Base-by-base conservation (phyloP, 768 basidiomycete genomes). In the Fomitopsis pulvina region DNA sequence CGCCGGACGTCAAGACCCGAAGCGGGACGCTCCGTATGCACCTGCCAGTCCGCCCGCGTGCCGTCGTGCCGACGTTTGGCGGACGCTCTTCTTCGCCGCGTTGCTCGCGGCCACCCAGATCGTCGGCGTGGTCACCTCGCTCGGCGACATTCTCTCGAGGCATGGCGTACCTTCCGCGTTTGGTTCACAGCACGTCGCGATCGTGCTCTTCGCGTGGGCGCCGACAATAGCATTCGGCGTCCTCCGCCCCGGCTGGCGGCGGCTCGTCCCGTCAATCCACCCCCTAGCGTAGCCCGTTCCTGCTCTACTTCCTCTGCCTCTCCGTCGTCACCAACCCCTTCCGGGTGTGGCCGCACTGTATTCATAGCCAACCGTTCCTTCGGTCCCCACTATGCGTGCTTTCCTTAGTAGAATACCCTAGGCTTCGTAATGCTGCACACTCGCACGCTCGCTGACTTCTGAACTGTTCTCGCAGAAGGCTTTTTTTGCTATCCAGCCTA, bases 151-250 rank as follows among this genome's bases (percentile, higher is more conserved):
- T 24, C 68, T 83, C 21, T 68, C 75, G 8, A 71, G 71, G 41
- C 66, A 81, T 48, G 72, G 76, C 5, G 75, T 78, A 21, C 80
- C 83, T 2, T 64, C 73, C 12, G 66, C 82, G 3, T 76, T 86
- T 55, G 83, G 82, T 24, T 77, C 82, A 25, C 83, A 86, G 52
- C 80, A 86, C 60, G 59, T 86, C 48, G 78, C 80, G 32, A 60
- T 85, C 40, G 57, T 85, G 16, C 63, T 83, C 22, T 72, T 68
- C 8, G 80, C 72, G 9, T 85, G 82, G 83, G 78, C 72, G 5
- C 83, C 83, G 7, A 66, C 68, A 9, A 28, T 85, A 20, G 59
- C 81, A 29, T 78, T 84, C 55, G 74, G 82, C 76, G 26, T 50
- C 14, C 47, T 50, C 9, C 56, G 52, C n/a, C n/a, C n/a, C n/a